Evolutionary conservation across 2,329 filamentous ascomycete genomes (phyloP).

Genomic region (Fusarium staphyleae): DNA sequence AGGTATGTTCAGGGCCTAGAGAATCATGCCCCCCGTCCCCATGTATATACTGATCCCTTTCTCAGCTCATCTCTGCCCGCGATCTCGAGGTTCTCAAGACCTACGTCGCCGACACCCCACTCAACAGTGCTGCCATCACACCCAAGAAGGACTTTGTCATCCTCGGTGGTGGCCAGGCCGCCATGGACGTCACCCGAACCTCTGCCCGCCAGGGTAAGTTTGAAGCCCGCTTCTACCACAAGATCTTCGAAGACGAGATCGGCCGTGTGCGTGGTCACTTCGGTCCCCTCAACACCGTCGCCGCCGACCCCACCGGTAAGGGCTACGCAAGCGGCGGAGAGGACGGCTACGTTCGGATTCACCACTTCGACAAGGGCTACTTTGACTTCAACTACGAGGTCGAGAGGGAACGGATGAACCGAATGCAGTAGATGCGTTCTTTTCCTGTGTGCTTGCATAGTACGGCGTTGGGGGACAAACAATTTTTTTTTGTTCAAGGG

Average conservation of each 20-base stretch:
- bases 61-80: slow-evolving; percentile 78
- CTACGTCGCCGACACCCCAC: slow-evolving; percentile 88
- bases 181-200: slow-evolving; percentile 98
- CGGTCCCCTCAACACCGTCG: slow-evolving; percentile 95
- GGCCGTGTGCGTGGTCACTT: slow-evolving; percentile 97
- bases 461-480: slow-evolving; percentile 50
- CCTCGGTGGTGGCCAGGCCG: slow-evolving; percentile 95
- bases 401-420: slow-evolving; percentile 77
- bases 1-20: slow-evolving; percentile 59
- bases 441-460: slow-evolving; percentile 53
- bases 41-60: slow-evolving; percentile 17
- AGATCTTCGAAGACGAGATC: slow-evolving; percentile 98
- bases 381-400: slow-evolving; percentile 99
- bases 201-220: slow-evolving; percentile 96
- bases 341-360: slow-evolving; percentile 97
- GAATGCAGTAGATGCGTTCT: slow-evolving; percentile 47
- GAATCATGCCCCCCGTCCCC: neutral
- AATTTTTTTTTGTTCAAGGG: slow-evolving; percentile 43
- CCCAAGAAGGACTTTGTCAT: slow-evolving; percentile 98
- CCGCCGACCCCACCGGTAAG: slow-evolving; percentile 88
- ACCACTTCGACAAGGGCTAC: slow-evolving; percentile 98
- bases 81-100: slow-evolving; percentile 94
- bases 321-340: slow-evolving; percentile 96
- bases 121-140: slow-evolving; percentile 95
- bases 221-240: slow-evolving; percentile 99